Percentiles rank a stretch among this genome's conserved stretches.
Evolutionary conservation across 2,329 filamentous ascomycete genomes (phyloP).

Genomic region (Anthostomella pinea): DNA sequence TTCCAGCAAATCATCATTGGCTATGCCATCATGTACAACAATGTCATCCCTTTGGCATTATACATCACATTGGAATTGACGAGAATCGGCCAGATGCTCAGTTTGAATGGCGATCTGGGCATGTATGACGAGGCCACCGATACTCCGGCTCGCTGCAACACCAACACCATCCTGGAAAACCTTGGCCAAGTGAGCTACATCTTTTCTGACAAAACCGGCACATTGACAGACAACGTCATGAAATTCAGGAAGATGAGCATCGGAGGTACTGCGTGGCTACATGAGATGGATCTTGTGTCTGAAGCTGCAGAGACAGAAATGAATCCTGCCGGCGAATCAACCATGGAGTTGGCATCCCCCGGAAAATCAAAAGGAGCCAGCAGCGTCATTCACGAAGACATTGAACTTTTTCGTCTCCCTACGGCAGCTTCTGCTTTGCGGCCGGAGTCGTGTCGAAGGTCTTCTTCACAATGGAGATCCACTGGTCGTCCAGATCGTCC

Average conservation of each 20-base stretch:
- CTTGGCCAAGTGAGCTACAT: constrained; percentile 86
- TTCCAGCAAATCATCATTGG: constrained; percentile 82
- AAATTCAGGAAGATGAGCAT: constrained; percentile 91
- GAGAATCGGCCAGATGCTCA: constrained; percentile 74
- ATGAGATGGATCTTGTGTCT: constrained; percentile 64
- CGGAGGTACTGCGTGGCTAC: constrained; percentile 84
- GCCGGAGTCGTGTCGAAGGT: constrained; percentile 24
- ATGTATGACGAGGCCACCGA: constrained; percentile 88
- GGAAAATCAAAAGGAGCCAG: constrained; percentile 19
- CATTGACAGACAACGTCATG: constrained; percentile 92
- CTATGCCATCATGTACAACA: constrained; percentile 96
- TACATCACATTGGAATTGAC: constrained; percentile 90
- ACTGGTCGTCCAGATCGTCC: constrained; percentile 33
- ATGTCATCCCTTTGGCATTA: constrained; percentile 84
- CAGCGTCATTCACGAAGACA: constrained; percentile 31
- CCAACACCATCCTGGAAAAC: constrained; percentile 93
- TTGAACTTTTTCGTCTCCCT: constrained; percentile 26
- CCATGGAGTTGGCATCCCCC: constrained; percentile 10
- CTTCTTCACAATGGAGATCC: constrained; percentile 34
- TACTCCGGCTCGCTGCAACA: constrained; percentile 85
- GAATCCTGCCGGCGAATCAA: constrained; percentile 1
- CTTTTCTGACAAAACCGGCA: constrained; percentile 94
- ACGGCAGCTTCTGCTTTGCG: constrained; percentile 19
- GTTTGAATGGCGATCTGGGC: constrained; percentile 76
- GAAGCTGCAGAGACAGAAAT: constrained; percentile 6